Percentiles rank a stretch among this genome's conserved stretches.
Conservation (phyloP, 306 rosid species). For the Clitoria ternatea region DNA sequence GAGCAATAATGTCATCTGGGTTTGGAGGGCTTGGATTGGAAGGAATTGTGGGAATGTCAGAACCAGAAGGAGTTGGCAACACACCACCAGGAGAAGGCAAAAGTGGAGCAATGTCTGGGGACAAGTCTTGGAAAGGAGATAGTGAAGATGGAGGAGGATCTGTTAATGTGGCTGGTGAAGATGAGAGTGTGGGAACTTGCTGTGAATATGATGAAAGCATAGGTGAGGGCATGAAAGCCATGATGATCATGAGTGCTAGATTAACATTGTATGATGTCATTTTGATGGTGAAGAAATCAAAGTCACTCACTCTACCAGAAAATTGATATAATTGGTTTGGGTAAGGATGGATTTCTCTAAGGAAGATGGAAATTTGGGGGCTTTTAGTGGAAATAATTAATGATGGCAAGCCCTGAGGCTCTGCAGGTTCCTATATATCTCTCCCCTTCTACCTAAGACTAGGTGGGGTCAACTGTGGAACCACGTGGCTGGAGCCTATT, state of each 20-base stretch:
- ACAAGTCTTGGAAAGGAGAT: constrained; percentile 46
- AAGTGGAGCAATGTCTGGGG: constrained; percentile 86
- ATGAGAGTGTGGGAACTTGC: constrained; percentile 33
- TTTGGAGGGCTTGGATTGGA: constrained; percentile 87
- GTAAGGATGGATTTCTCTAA: constrained; percentile 5
- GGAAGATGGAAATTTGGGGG: constrained; percentile 7
- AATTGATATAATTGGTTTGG: constrained; percentile 13
- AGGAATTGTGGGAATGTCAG: constrained; percentile 72
- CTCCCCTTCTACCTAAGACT: constrained; percentile 11
- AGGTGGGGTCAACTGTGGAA: constrained; percentile 35
- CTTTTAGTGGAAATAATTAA: constrained; percentile 44
- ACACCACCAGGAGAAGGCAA: constrained; percentile 76
- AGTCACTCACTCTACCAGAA: constrained; percentile 5
- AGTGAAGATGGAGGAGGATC: constrained; percentile 34
- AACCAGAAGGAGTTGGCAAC: constrained; percentile 51
- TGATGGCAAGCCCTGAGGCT: constrained; percentile 40
- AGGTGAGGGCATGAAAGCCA: constrained; percentile 47
- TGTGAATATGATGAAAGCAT: constrained; percentile 36
- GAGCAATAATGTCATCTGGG: constrained; percentile 54
- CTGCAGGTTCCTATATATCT: constrained; percentile 20
- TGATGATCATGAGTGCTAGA: constrained; percentile 34
- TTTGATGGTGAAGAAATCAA: constrained; percentile 43
- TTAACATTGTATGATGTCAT: constrained; percentile 59
- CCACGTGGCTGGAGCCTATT: constrained; percentile 37
- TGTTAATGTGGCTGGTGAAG: constrained; percentile 43